Conservation (phyloP, 805 yeast species). For the Yarrowia yakushimensis region DNA sequence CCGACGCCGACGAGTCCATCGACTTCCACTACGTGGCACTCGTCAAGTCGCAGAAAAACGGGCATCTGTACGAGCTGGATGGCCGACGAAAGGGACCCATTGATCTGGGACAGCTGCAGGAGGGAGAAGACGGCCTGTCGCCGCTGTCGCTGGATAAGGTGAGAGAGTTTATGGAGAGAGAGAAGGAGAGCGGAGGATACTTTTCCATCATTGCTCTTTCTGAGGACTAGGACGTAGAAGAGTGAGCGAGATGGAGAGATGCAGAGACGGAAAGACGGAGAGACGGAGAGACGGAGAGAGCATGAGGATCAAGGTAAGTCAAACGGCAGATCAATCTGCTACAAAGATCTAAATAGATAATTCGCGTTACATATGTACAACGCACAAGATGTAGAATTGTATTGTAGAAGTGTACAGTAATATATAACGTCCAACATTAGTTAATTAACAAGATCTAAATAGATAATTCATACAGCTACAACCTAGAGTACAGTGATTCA, state of each 20-base stretch:
- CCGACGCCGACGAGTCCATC: slow-evolving; percentile 45
- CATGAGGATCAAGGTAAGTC: neutral
- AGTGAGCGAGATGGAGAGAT: too few species aligned
- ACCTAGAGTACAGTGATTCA: too few species aligned
- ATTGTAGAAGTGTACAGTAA: neutral
- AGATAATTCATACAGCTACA: too few species aligned
- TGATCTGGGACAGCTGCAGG: slow-evolving; percentile 46
- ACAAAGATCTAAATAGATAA: slow-evolving; percentile 1
- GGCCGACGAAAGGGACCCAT: slow-evolving; percentile 81
- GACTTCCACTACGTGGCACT: slow-evolving; percentile 78
- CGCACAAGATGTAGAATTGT: neutral
- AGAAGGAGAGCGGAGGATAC: slow-evolving; percentile 38
- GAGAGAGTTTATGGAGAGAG: slow-evolving; percentile 58
- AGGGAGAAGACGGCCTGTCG: slow-evolving; percentile 53
- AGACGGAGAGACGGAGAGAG: too few species aligned
- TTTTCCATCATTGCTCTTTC: slow-evolving; percentile 78
- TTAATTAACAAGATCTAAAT: too few species aligned
- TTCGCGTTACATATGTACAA: neutral
- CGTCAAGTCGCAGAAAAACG: slow-evolving; percentile 50
- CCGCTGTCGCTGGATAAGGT: slow-evolving; percentile 52
- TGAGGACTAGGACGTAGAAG: neutral
- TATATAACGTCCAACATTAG: neutral
- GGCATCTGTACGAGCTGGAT: slow-evolving; percentile 75
- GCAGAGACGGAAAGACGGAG: too few species aligned
- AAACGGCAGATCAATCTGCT: neutral